Percentiles rank a stretch among this genome's conserved stretches.
These are phyloP conservation scores for Paulownia fortunei DNA, from an alignment of 257 asterid species.

Conservation along the genomic window DNA sequence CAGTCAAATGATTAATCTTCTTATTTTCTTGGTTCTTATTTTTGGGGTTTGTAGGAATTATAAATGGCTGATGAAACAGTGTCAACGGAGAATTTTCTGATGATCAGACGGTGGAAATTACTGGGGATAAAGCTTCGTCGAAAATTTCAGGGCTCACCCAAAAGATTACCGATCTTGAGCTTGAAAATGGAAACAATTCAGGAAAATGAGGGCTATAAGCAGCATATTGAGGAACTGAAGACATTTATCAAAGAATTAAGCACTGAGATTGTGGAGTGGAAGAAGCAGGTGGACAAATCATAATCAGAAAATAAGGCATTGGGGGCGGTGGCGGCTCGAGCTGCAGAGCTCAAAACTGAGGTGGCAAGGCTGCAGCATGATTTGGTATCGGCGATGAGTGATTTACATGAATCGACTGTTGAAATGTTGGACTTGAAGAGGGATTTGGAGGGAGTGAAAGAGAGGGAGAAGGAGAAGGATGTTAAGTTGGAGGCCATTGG, in stretches of 20 bases:
- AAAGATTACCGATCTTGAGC: slow-evolving; percentile 55
- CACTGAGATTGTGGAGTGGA: slow-evolving; percentile 46
- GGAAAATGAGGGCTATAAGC: slow-evolving; percentile 51
- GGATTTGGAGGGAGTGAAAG: slow-evolving; percentile 50
- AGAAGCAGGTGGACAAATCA: slow-evolving; percentile 40
- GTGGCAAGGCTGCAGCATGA: slow-evolving; percentile 73
- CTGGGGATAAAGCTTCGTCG: slow-evolving; percentile 48
- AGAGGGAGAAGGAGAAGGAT: slow-evolving; percentile 47
- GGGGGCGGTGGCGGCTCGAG: slow-evolving; percentile 62
- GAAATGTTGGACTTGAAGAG: slow-evolving; percentile 50
- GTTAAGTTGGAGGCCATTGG: slow-evolving; percentile 52
- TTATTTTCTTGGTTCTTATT: not conserved
- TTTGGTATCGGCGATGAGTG: slow-evolving; percentile 53
- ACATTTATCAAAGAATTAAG: slow-evolving; percentile 41
- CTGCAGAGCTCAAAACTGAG: slow-evolving; percentile 68
- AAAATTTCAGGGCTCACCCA: slow-evolving; percentile 49
- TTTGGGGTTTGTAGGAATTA: slow-evolving; percentile 31
- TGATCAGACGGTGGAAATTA: slow-evolving; percentile 53
- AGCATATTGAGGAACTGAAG: slow-evolving; percentile 51
- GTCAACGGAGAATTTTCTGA: slow-evolving; percentile 55
- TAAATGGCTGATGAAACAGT: slow-evolving; percentile 61
- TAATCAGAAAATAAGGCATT: slow-evolving; percentile 49
- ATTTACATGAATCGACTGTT: slow-evolving; percentile 47
- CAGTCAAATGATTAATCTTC: not conserved
- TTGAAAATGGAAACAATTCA: slow-evolving; percentile 44